Evolutionary conservation across 495 filamentous ascomycete species (phyloP), one percentile per base, ranked within the genome.

Genomic region (Aspergillus nidulans): DNA sequence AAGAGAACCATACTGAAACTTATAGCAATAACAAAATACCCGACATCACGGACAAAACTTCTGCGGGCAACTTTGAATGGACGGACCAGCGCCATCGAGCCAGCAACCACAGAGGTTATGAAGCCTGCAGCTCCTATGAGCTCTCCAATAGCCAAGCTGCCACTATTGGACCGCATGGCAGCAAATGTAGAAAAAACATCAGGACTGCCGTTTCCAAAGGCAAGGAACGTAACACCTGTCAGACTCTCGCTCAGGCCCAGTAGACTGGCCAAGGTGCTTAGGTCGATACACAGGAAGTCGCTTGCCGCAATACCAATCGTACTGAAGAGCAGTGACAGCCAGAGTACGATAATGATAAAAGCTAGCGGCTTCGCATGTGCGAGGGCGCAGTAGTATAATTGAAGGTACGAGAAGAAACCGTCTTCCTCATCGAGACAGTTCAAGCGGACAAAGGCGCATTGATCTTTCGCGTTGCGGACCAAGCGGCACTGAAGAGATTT

Each of bases 141-240:
- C 71, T 99, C 95, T 26, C 95, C 95, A 56, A 97, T 85, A 1
- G 95, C 95, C 70, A 99, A 79, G 70, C 92, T 96, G 3, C 91
- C 95, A 63, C 91, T 95, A 61, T 97, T 89, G 23, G 92, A 94
- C 66, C 85, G 85, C 92, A 99, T 97, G 54, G 95, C 95, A 25
- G 92, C 95, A 65, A 97, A 97, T 3, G 95, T 99, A 36, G 90
- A 95, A 69, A 99, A 99, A 16, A 99, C 92, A 70, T 99, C 95
- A 0, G 95, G 95, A 59, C 92, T 97, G n/a, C 95, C 95, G 73
- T 99, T 99, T 49, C 95, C 95, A 69, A 99, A 94, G 4, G 95
- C 95, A 47, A 97, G 77, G 62, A 99, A 95, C 1, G 95, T 99
- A 16, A 98, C 95, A 21, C 95, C 95, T 0, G 95, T 90, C 75